Evolutionary conservation across 129 eudicot species (phyloP).

Genomic region (Helianthus annuus): HanXRQr2.0-SUNRISE NC_035433.2:131125825-131126324

Average conservation of each 20-base stretch:
- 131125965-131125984: conserved; percentile 81
- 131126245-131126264: conserved; percentile 83
- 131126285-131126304: conserved; percentile 81
- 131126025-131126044: conserved; percentile 92
- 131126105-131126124: conserved; percentile 85
- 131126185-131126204: conserved; percentile 44
- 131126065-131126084: conserved; percentile 90
- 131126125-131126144: conserved; percentile 1
- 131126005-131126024: conserved; percentile 85
- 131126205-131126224: conserved; percentile 94
- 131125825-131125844: conserved; percentile 48
- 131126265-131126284: conserved; percentile 87
- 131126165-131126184: neutral
- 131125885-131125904: conserved; percentile 15
- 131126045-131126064: conserved; percentile 94
- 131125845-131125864: conserved; percentile 1
- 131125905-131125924: conserved; percentile 85
- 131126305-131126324: conserved; percentile 93
- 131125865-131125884: conserved; percentile 8
- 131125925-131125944: conserved; percentile 79
- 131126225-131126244: conserved; percentile 88
- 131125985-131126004: conserved; percentile 86
- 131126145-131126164: neutral
- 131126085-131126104: conserved; percentile 96
- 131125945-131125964: conserved; percentile 83